Evolutionary conservation across 768 basidiomycete genomes (phyloP), one percentile per base, ranked within the genome.

Genomic region (Neoboletus brunneissimus): DNA sequence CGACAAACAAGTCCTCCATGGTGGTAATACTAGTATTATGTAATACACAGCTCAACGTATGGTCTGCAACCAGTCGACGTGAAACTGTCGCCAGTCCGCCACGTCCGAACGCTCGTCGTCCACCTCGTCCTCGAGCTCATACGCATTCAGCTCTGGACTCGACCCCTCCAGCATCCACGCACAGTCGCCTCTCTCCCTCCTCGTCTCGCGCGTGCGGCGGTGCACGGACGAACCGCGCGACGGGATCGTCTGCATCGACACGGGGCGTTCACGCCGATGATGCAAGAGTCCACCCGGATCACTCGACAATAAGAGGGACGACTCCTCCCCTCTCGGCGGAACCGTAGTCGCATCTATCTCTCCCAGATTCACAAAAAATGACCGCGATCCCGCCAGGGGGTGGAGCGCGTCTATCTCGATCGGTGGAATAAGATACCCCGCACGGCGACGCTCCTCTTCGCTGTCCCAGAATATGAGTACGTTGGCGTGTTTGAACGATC

Each of bases 21-120:
- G 15, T 23, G 16, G 40, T 27, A 43, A 4, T 35, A 47, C 49
- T 57, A 25, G 1, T 15, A 55, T 66, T 67, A 67, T 18, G 47
- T 67, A 67, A 67, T 62, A 48, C 22, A 44, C 10, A n/a, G 25
- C 16, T 47, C 46, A 61, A 0, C 37, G 20, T 18, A 67, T 52
- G 25, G 54, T 61, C 29, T 45, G 57, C 3, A 73, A 48, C 60
- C 81, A 71, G 47, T 82, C 78, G 18, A 74, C 70, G 58, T 84
- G 82, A 53, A 84, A 84, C 64, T 82, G 77, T 5, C 81, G 76
- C 83, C 83, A 85, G 65, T 85, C 82, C 40, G 44, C 44, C 29
- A 23, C 16, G 10, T 48, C 51, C 23, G 16, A 18, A 15, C 13
- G 40, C 40, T 54, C 65, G 6, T 59, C 51, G 12, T 54, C 48